Evolutionary conservation across 768 basidiomycete species (phyloP), one percentile per base, ranked within the genome.

Genomic region (Exidia glandulosa): DNA sequence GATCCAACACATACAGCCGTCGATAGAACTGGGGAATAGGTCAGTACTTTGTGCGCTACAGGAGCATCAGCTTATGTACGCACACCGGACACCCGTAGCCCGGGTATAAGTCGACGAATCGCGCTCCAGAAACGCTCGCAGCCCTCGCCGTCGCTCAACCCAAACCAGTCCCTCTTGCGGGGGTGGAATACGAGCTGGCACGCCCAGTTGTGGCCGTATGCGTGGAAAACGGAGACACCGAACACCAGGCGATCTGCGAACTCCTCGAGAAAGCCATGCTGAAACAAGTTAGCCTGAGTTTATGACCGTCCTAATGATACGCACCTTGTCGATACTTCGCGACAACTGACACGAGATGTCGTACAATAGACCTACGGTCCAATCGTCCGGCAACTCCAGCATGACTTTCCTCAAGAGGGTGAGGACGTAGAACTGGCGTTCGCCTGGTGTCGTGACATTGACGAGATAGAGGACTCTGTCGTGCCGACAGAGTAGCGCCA

Each of bases 401-500:
- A 68, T 70, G 2, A 76, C 59, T 31, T 71, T 62, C 32, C 71
- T 59, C 5, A 78, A 61, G 0, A 76, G 65, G 1, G 74, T 65
- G 2, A 77, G 63, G 25, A 68, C 66, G 61, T 72, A 77, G n/a
- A 74, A 70, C 56, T 76, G 72, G 60, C 75, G 64, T 58, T 76
- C 71, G 4, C 75, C 72, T 13, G 74, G 68, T 1, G 73, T 67
- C 60, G 73, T 70, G 16, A 79, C 75, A 55, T 79, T 76, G n/a
- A 72, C 71, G 2, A 75, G 61, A 30, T 72, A 73, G 0, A 77
- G 59, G 0, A 63, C 63, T 14, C 29, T 7, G 57, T 66, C 65
- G 36, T 66, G 66, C 14, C 54, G 36, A 19, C 66, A 66, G 30
- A 62, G 29, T 7, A 66, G 32, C 14, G 58, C 60, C 62, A 66